Percentiles rank a stretch among this genome's conserved stretches.
Evolutionary conservation across 495 filamentous ascomycete genomes (phyloP).

Genomic region (Amphirosellinia nigrospora): DNA sequence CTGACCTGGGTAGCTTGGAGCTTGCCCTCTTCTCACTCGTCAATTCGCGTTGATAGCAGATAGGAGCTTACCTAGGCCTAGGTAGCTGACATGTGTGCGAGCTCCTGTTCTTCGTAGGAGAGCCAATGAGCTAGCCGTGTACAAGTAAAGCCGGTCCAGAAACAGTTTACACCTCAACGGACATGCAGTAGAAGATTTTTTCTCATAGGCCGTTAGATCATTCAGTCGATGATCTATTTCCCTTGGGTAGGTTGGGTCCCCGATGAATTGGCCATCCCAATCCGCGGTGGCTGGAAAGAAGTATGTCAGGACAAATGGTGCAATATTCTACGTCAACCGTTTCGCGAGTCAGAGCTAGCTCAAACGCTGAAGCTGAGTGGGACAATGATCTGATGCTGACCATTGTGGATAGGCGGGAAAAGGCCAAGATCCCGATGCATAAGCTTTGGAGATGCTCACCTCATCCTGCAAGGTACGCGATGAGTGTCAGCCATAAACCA

Average conservation of each 20-base stretch:
- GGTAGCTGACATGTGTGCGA: not conserved
- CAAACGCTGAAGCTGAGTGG: constrained; percentile 15
- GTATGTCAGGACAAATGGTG: too few relatives aligned
- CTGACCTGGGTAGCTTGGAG: constrained; percentile 4
- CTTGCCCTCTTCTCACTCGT: constrained; percentile 1
- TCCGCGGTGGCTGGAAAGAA: too few relatives aligned
- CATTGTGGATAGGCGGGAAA: constrained; percentile 7
- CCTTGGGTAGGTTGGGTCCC: too few relatives aligned
- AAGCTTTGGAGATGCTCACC: constrained; percentile 12
- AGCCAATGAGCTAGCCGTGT: constrained; percentile 1
- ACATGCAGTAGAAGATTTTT: not conserved
- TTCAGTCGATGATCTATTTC: constrained; percentile 4
- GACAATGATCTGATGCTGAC: constrained; percentile 24
- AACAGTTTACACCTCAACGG: not conserved
- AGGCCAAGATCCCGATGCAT: constrained; percentile 20
- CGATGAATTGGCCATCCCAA: too few relatives aligned
- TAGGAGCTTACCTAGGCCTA: not conserved
- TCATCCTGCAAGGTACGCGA: constrained; percentile 26
- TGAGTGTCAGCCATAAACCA: not conserved
- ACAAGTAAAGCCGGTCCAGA: not conserved
- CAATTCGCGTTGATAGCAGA: constrained; percentile 5
- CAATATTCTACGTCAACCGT: not conserved
- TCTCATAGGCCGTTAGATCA: not conserved
- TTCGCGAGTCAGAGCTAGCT: not conserved
- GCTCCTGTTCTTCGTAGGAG: not conserved